These are phyloP conservation scores for Pestalotiopsis sp. DNA, from an alignment of 2,329 filamentous ascomycete species.

Conservation along the genomic window DNA sequence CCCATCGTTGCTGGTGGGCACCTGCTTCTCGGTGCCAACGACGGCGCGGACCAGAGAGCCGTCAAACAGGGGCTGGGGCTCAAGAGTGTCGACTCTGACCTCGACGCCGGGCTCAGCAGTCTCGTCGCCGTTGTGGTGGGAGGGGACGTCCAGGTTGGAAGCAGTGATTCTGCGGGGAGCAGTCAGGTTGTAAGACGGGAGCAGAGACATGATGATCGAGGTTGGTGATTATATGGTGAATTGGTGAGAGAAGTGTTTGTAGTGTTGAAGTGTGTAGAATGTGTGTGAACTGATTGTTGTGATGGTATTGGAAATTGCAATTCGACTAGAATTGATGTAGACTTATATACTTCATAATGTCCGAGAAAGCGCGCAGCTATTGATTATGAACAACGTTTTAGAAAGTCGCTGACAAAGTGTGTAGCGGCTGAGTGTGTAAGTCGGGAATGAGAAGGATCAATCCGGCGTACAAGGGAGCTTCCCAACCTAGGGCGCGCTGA, in stretches of 20 bases:
- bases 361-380: no score
- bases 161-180: constrained; percentile 26
- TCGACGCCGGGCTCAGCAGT: constrained; percentile 26
- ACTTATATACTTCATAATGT: no score
- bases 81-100: constrained; percentile 24
- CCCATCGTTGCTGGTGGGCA: constrained; percentile 67
- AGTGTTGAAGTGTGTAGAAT: background rate
- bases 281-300: background rate
- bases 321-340: no score
- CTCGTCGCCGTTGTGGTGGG: constrained; percentile 9
- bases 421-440: no score
- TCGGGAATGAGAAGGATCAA: no score
- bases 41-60: constrained; percentile 19
- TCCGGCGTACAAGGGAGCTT: no score
- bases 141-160: constrained; percentile 24
- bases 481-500: no score
- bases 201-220: background rate
- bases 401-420: background rate
- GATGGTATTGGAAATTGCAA: no score
- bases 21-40: constrained; percentile 31
- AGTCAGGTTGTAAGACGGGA: constrained; percentile 11
- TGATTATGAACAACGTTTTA: background rate
- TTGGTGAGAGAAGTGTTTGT: background rate
- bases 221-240: background rate
- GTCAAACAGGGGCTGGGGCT: constrained; percentile 20